Base-by-base conservation (phyloP, 495 filamentous ascomycete genomes). In the Lineolata rhizophorae region DNA sequence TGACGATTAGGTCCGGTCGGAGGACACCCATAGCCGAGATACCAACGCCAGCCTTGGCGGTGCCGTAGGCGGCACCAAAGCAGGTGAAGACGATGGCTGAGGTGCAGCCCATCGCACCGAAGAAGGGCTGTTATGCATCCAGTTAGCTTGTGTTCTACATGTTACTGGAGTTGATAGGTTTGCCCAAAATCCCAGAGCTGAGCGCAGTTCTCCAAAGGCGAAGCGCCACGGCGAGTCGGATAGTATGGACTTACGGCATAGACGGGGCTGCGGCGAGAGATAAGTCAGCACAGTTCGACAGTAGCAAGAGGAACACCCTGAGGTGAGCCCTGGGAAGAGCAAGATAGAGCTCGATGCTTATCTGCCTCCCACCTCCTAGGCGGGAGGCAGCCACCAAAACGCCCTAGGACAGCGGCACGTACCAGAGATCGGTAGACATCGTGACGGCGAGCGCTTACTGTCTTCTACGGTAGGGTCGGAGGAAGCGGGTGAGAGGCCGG, bases 71-170 rank as follows among this genome's bases (percentile, higher is more conserved):
- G 46, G 85, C 85, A 48, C 85, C 85, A 45, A 97, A 81, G 67
- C 85, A 97, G 53, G 85, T 94, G 67, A 97, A 97, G 47, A 94
- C 81, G 54, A 97, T 94, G 54, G 87, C 79, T 41, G 81, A 80
- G 35, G 84, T 91, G 66, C 87, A 99, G 53, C 87, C 87, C 75
- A 99, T 90, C 55, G 83, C 83, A 62, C 90, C 85, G 55, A 99
- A 99, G 65, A 99, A 99, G 54, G 87, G 87, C 87, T 90, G 50
- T 37, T 51, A 18, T 32, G 31, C 42, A 28, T 29, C n/a, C n/a
- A n/a, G n/a, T n/a, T n/a, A n/a, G n/a, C n/a, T 43, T 31, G 40
- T 37, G n/a, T n/a, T n/a, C n/a, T n/a, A n/a, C n/a, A n/a, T n/a
- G n/a, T n/a, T n/a, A n/a, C n/a, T n/a, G n/a, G n/a, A n/a, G n/a